Evolutionary conservation across 768 basidiomycete genomes (phyloP).

Genomic region (Boletellus emodensis): DNA sequence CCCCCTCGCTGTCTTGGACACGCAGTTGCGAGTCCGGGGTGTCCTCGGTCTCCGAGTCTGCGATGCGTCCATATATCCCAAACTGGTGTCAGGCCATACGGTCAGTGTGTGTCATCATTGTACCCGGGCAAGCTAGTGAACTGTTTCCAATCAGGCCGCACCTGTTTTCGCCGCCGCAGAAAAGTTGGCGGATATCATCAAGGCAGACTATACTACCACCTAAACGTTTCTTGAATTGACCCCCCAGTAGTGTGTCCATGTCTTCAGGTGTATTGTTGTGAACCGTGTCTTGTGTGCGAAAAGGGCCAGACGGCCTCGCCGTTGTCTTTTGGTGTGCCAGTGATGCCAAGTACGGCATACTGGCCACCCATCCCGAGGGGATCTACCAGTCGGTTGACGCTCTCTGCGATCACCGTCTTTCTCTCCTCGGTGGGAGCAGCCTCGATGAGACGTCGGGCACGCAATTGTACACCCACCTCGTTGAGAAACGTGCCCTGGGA

Average conservation of each 20-base stretch:
- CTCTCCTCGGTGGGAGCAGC: constrained; percentile 48
- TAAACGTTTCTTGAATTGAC: neutral
- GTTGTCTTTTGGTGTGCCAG: constrained; percentile 9
- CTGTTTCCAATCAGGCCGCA: constrained; percentile 17
- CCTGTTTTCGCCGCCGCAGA: constrained; percentile 32
- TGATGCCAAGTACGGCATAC: constrained; percentile 75
- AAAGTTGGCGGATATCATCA: constrained; percentile 33
- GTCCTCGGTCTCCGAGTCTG: constrained; percentile 40
- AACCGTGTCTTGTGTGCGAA: constrained; percentile 1
- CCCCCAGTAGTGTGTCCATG: no score
- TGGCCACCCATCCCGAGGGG: constrained; percentile 79
- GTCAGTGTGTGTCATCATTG: constrained; percentile 26
- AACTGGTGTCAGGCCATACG: constrained; percentile 43
- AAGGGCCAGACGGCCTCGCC: constrained; percentile 31
- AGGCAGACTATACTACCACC: constrained; percentile 19
- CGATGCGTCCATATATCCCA: constrained; percentile 46
- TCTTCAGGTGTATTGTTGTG: neutral
- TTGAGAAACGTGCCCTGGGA: constrained; percentile 60
- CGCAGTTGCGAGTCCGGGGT: constrained; percentile 42
- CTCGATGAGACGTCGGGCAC: constrained; percentile 60
- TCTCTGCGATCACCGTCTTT: constrained; percentile 49
- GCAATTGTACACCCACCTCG: constrained; percentile 59
- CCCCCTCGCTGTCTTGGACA: constrained; percentile 40
- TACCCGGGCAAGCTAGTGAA: neutral
- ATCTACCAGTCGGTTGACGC: constrained; percentile 73